Evolutionary conservation across 78 protist species (phyloP).

Genomic region (Thecamonas trahens): DNA sequence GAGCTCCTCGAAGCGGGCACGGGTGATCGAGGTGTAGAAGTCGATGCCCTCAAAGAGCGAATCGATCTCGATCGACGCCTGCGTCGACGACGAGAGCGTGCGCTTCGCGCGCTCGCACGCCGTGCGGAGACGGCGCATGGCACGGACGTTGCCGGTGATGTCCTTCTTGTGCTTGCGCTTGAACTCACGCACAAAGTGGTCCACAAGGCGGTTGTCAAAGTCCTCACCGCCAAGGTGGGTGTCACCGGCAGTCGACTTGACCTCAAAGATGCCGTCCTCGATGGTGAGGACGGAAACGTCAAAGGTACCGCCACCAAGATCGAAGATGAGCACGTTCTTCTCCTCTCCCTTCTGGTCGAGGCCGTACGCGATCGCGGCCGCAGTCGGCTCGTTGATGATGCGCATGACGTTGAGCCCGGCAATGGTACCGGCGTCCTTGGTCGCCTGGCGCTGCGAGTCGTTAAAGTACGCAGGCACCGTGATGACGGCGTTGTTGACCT

Average conservation of each 20-base stretch:
- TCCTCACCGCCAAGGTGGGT: slow-evolving; percentile 98
- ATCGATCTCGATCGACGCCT: slow-evolving; percentile 92
- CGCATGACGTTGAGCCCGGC: slow-evolving; percentile 83
- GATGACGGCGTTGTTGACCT: slow-evolving; percentile 72
- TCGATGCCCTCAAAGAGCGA: slow-evolving; percentile 91
- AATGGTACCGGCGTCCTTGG: slow-evolving; percentile 94
- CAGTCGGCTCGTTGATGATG: slow-evolving; percentile 97
- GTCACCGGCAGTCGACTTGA: slow-evolving; percentile 95
- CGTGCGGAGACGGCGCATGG: slow-evolving; percentile 84
- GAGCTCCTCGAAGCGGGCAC: slow-evolving; percentile 97
- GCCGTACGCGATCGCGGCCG: slow-evolving; percentile 98
- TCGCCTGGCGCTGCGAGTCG: slow-evolving; percentile 93
- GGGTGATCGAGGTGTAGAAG: slow-evolving; percentile 87
- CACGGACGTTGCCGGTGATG: slow-evolving; percentile 49
- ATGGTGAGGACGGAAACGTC: slow-evolving; percentile 89
- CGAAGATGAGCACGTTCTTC: slow-evolving; percentile 87
- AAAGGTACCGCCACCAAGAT: slow-evolving; percentile 97
- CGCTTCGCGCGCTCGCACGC: slow-evolving; percentile 96
- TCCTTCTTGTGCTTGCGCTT: slow-evolving; percentile 80
- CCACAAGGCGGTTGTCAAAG: slow-evolving; percentile 87
- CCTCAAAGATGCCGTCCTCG: slow-evolving; percentile 93
- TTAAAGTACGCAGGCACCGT: slow-evolving; percentile 96
- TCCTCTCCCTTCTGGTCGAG: slow-evolving; percentile 80
- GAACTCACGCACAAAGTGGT: slow-evolving; percentile 76
- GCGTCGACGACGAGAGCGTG: slow-evolving; percentile 68